These are phyloP conservation scores for Tricholoma flavovirens DNA, from an alignment of 768 basidiomycete species.

Conservation along the genomic window DNA sequence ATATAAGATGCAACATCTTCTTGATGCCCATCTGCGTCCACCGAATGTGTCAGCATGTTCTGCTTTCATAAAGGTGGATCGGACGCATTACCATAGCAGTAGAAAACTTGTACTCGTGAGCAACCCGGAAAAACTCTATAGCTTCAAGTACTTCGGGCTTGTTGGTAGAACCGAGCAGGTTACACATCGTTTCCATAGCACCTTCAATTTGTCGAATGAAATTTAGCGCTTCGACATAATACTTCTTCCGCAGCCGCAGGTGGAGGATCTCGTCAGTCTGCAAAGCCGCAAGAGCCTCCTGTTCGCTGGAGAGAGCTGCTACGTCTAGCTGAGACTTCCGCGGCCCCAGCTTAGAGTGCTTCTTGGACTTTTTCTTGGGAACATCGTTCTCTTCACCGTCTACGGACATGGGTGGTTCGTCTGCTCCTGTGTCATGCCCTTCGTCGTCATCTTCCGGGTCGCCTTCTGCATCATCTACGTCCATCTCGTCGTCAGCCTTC, in stretches of 20 bases:
- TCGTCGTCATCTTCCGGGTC: constrained; percentile 36
- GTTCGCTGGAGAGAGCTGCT: constrained; percentile 59
- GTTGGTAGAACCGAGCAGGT: constrained; percentile 80
- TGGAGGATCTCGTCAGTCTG: constrained; percentile 61
- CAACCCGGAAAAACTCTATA: constrained; percentile 85
- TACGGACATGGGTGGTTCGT: constrained; percentile 27
- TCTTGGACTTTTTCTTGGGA: constrained; percentile 40
- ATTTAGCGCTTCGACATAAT: constrained; percentile 75
- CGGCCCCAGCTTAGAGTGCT: constrained; percentile 42
- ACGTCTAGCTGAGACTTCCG: constrained; percentile 72
- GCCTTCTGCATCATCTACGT: constrained; percentile 43
- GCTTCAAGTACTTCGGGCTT: constrained; percentile 80
- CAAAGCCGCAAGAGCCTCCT: constrained; percentile 63
- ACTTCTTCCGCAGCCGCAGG: constrained; percentile 74
- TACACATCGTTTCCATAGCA: constrained; percentile 66
- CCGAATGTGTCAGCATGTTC: constrained; percentile 5
- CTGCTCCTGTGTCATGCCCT: constrained; percentile 28
- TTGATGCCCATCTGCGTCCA: constrained; percentile 70
- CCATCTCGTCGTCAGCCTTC: constrained; percentile 46
- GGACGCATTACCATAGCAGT: constrained; percentile 54
- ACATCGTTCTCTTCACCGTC: constrained; percentile 31
- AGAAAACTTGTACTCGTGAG: constrained; percentile 75
- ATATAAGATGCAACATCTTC: constrained; percentile 95
- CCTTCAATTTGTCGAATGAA: constrained; percentile 64
- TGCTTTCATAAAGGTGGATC: not conserved